These are phyloP conservation scores for Candida glucosophila DNA, from an alignment of 1,139 yeast genomes.

Conservation along the genomic window DNA sequence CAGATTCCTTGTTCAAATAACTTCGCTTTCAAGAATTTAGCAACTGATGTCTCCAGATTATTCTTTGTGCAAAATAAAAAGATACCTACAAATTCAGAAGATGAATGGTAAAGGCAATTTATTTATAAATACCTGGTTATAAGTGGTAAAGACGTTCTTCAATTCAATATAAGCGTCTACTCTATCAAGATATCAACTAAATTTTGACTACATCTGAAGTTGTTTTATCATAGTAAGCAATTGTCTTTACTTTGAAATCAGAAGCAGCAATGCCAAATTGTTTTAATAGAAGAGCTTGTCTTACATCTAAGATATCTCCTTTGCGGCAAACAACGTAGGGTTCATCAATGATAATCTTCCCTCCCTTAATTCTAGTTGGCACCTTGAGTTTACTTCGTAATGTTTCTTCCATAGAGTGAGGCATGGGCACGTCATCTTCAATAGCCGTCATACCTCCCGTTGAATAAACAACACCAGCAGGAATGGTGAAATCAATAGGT, in stretches of 20 bases:
- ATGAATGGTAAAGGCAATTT: slow-evolving; percentile 3
- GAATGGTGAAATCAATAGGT: slow-evolving; percentile 76
- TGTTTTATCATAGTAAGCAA: slow-evolving; percentile 70
- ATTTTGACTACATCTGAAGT: slow-evolving; percentile 21
- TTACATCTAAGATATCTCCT: slow-evolving; percentile 79
- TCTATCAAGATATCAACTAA: slow-evolving; percentile 5
- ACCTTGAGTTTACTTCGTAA: slow-evolving; percentile 81
- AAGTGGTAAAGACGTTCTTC: too few relatives aligned
- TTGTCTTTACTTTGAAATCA: slow-evolving; percentile 72
- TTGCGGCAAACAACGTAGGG: slow-evolving; percentile 74
- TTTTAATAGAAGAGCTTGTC: slow-evolving; percentile 85
- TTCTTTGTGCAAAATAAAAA: slow-evolving; percentile 66
- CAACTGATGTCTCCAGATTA: slow-evolving; percentile 48
- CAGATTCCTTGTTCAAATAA: slow-evolving; percentile 73
- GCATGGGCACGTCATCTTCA: slow-evolving; percentile 95
- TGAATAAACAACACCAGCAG: slow-evolving; percentile 86
- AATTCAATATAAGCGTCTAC: too few relatives aligned
- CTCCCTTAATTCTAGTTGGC: slow-evolving; percentile 85
- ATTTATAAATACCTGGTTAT: neutral
- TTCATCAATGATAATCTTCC: slow-evolving; percentile 70
- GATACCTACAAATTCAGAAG: slow-evolving; percentile 7
- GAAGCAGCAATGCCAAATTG: slow-evolving; percentile 94
- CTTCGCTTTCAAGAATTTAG: slow-evolving; percentile 56
- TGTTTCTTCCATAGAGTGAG: slow-evolving; percentile 91
- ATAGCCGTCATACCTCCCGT: slow-evolving; percentile 87